Evolutionary conservation across 495 filamentous ascomycete genomes (phyloP).

Genomic region (Penicillium subrubescens): DNA sequence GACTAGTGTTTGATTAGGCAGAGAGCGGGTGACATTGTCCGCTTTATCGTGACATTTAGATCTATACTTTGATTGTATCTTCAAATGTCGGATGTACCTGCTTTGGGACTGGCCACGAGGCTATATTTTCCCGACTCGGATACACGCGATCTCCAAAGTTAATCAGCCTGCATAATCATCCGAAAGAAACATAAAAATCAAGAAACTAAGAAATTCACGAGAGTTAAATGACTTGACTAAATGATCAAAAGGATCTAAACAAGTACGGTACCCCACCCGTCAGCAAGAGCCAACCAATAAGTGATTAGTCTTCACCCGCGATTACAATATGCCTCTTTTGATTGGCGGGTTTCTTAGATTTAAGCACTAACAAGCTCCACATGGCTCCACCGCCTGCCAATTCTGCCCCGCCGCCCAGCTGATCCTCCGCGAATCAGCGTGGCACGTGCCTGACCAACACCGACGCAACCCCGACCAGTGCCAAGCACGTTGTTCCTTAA

Average conservation of each 20-base stretch:
- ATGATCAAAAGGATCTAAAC: conserved; percentile 5
- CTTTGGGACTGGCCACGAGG: conserved; percentile 7
- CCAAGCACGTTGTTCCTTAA: conserved; percentile 43
- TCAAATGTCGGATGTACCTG: conserved; percentile 20
- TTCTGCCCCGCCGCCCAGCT: not conserved
- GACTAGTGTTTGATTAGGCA: not conserved
- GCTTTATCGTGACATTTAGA: not conserved
- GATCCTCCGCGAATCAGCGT: conserved; percentile 33
- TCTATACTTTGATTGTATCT: not conserved
- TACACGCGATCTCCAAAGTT: conserved; percentile 1
- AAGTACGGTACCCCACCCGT: not conserved
- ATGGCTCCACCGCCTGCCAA: conserved; percentile 7
- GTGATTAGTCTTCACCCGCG: not conserved
- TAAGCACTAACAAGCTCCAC: conserved; percentile 24
- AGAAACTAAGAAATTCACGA: not conserved
- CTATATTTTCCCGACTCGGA: conserved; percentile 6
- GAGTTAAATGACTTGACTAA: not conserved
- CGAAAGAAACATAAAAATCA: not conserved
- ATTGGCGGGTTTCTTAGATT: conserved; percentile 17
- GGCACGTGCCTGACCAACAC: conserved; percentile 39
- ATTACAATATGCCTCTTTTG: conserved; percentile 7
- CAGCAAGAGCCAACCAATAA: not conserved
- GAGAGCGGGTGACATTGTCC: not conserved
- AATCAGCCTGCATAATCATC: not conserved
- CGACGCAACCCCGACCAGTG: conserved; percentile 10